These are phyloP conservation scores for Phoma sp. DNA, from an alignment of 2,329 filamentous ascomycete genomes.

Conservation along the genomic window DNA sequence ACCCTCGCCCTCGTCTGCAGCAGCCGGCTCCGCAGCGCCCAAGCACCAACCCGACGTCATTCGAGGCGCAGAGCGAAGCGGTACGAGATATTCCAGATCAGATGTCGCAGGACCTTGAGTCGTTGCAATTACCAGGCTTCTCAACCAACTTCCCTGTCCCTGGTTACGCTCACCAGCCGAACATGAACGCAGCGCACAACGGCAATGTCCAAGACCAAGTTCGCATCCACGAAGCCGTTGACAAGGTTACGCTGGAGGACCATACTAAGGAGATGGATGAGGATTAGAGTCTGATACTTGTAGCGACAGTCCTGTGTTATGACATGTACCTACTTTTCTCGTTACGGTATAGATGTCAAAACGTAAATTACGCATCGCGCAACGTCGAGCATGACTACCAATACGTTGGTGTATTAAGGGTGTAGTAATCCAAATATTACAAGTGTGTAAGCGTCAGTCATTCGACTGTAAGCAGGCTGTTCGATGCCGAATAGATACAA, in stretches of 20 bases:
- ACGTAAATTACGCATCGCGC: background rate
- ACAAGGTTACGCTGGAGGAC: background rate
- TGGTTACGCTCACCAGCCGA: background rate
- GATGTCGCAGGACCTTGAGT: background rate
- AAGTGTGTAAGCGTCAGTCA: background rate
- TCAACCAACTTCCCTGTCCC: background rate
- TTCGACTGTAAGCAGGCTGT: background rate
- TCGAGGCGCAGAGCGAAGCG: slow-evolving; percentile 4
- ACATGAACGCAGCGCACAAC: background rate
- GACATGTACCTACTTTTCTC: too few relatives aligned
- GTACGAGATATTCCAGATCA: background rate
- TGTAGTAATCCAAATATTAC: background rate
- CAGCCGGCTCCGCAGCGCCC: background rate
- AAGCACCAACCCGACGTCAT: background rate
- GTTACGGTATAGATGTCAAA: too few relatives aligned
- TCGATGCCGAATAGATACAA: slow-evolving; percentile 1
- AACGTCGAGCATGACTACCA: background rate
- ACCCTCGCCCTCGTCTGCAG: background rate
- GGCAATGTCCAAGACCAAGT: too few relatives aligned
- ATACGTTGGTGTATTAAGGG: background rate
- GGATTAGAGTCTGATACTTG: background rate
- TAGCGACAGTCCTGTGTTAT: too few relatives aligned
- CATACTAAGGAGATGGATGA: background rate
- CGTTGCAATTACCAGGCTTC: background rate
- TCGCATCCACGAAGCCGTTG: background rate